Base-by-base conservation (phyloP, 768 basidiomycete species). In the Trametes cingulata region DNA sequence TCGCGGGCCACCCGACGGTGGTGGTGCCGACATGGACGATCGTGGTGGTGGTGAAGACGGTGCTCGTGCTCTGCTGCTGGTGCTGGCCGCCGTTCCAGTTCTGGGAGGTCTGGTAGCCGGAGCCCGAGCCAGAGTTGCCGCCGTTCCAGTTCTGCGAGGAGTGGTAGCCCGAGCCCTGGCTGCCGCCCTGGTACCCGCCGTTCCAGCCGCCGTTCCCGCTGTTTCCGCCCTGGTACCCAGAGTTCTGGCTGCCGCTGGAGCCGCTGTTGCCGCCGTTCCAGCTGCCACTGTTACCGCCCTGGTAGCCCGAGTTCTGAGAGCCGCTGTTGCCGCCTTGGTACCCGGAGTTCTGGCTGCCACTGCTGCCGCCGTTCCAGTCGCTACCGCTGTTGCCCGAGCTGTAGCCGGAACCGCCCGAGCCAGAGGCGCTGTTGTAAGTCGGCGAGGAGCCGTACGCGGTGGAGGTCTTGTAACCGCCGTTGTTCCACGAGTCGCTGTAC, bases 1-100 rank as follows among this genome's bases (percentile, higher is more conserved):
- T 48, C 45, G 54, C 22, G 54, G 43, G 24, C 37, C 47, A 40
- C 55, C 46, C 55, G 36, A 56, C 55, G 55, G 55, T 56, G 19
- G 55, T 56, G 24, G 55, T 56, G 46, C 55, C 55, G 47, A 56
- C 27, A 46, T 15, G 13, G n/a, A 37, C 40, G 25, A 17, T 17
- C 46, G 55, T 56, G 36, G 35, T 36, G 24, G 55, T 56, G 24
- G 46, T 49, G 55, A 56, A 56, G 10, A 37, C 33, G 27, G 56
- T 57, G 56, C 45, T 57, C 47, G 56, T 49, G 47, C 47, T 49
- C 12, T n/a, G 56, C 17, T 45, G 43, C 22, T 33, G 29, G 6
- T 33, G 29, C 29, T 33, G 29, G 47, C 43, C 20, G 46, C 39
- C 17, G 46, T 22, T 33, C 22, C 22, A 17, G 19, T 20, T 20